These are phyloP conservation scores for Epichloe hybrida DNA, from an alignment of 2,329 filamentous ascomycete species.

Conservation along the genomic window DNA sequence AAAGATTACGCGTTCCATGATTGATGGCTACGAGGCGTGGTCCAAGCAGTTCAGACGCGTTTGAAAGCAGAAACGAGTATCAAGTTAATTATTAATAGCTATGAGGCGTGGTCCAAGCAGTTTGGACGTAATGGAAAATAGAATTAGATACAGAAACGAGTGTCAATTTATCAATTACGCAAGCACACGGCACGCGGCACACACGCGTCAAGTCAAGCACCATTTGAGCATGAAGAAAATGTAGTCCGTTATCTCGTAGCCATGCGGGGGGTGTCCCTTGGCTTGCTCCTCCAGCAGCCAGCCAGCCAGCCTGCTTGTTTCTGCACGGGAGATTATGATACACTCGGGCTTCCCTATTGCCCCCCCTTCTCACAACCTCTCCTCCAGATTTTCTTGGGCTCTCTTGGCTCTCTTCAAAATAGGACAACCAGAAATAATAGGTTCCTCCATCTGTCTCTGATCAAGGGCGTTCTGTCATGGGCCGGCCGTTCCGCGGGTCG, in stretches of 20 bases:
- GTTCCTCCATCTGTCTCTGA: not conserved
- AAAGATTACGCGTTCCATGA: constrained; percentile 46
- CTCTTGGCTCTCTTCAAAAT: no score
- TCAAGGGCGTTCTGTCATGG: not conserved
- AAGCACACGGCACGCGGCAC: no score
- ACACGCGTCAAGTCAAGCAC: not conserved
- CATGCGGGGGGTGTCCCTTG: not conserved
- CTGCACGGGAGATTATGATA: constrained; percentile 3
- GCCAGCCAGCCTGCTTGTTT: not conserved
- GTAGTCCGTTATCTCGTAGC: constrained; percentile 2
- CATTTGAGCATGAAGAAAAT: not conserved
- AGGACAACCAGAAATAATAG: no score
- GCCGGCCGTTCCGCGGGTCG: not conserved
- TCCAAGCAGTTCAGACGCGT: constrained; percentile 22
- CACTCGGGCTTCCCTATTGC: not conserved
- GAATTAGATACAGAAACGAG: no score
- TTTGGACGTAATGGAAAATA: no score
- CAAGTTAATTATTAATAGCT: no score
- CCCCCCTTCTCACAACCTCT: not conserved
- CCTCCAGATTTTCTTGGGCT: not conserved
- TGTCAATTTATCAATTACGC: no score
- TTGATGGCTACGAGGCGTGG: constrained; percentile 46
- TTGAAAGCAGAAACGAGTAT: no score
- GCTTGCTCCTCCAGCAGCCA: not conserved
- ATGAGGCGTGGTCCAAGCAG: no score